A percentile compares a stretch with the other conserved stretches of the same genome.
Conservation (phyloP, 2,329 filamentous ascomycete species). For the Fusarium pseudoanthophilum region DNA sequence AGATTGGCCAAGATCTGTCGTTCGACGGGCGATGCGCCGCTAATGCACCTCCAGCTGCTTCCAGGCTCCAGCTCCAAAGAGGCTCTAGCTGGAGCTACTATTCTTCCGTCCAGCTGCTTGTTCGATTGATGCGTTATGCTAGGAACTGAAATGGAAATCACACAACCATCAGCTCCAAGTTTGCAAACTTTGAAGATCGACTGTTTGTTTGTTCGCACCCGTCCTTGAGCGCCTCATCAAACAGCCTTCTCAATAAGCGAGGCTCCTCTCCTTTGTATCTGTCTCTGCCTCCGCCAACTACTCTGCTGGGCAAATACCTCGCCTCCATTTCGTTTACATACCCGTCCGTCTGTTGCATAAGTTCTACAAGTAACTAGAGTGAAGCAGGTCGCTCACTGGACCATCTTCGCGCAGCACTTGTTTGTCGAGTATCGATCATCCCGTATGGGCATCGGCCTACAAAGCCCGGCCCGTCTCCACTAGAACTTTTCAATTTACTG, state of each 20-base stretch:
- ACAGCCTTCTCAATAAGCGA: slow-evolving; percentile 11
- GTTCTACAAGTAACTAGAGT: slow-evolving; percentile 4
- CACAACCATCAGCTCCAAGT: background rate
- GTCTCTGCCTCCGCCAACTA: background rate
- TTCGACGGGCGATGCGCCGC: slow-evolving; percentile 22
- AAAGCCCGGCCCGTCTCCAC: slow-evolving; percentile 38
- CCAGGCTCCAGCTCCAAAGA: slow-evolving; percentile 5
- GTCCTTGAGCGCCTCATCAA: background rate
- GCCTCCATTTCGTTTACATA: slow-evolving; percentile 29
- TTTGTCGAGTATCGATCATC: slow-evolving; percentile 40
- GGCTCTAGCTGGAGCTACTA: slow-evolving; percentile 38
- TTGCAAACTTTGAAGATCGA: slow-evolving; percentile 5
- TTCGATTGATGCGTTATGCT: slow-evolving; percentile 6
- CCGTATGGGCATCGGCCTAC: slow-evolving; percentile 37
- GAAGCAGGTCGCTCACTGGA: slow-evolving; percentile 7
- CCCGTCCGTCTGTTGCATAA: slow-evolving; percentile 23
- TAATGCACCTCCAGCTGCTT: slow-evolving; percentile 25
- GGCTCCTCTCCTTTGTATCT: slow-evolving; percentile 4
- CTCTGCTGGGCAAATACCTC: slow-evolving; percentile 7
- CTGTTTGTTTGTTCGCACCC: background rate
- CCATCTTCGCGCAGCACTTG: slow-evolving; percentile 33
- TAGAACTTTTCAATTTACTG: slow-evolving; percentile 39
- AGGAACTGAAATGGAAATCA: background rate
- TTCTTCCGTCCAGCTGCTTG: slow-evolving; percentile 37
- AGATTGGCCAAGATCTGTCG: slow-evolving; percentile 3